Percentiles rank a stretch among this genome's conserved stretches.
phyloP scores from a whole-genome alignment of 441 rosid species.

The Gossypium trilobum region DNA sequence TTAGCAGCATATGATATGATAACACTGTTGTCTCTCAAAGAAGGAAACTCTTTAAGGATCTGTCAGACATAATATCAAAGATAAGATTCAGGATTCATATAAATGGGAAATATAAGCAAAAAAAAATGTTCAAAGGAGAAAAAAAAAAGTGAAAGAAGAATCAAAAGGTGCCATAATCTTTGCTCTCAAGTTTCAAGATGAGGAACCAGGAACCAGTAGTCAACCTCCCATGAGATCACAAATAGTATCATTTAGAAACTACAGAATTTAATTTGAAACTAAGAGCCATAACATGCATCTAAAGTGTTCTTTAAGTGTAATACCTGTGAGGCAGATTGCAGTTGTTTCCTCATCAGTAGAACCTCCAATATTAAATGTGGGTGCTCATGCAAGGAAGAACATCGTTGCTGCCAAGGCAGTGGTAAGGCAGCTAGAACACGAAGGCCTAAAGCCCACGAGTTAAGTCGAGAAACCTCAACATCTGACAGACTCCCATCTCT shows the following conservation, averaged over 20 bases:
- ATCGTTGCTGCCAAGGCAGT: constrained; percentile 96
- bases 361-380: constrained; percentile 91
- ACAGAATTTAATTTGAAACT: not conserved
- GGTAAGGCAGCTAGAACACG: constrained; percentile 96
- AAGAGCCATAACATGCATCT: constrained; percentile 16
- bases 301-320: constrained; percentile 11
- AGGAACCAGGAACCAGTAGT: constrained; percentile 11
- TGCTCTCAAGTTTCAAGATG: not conserved
- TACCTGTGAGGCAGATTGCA: constrained; percentile 88
- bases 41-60: constrained; percentile 90
- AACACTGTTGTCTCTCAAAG: constrained; percentile 64
- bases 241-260: constrained; percentile 8
- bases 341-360: constrained; percentile 92
- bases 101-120: constrained; percentile 1
- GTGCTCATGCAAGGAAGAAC: constrained; percentile 92
- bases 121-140: not conserved
- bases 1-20: constrained; percentile 78
- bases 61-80: constrained; percentile 30
- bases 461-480: constrained; percentile 73
- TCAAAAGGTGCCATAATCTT: not conserved
- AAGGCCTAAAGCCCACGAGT: constrained; percentile 97
- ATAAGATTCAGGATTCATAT: constrained; percentile 18
- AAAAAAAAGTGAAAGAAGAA: not conserved
- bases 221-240: not conserved
- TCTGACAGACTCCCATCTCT: constrained; percentile 78